Percentiles rank a stretch among this genome's conserved stretches.
These are phyloP conservation scores for Alternaria brassicae DNA, from an alignment of 2,329 filamentous ascomycete species.

Conservation along the genomic window DNA sequence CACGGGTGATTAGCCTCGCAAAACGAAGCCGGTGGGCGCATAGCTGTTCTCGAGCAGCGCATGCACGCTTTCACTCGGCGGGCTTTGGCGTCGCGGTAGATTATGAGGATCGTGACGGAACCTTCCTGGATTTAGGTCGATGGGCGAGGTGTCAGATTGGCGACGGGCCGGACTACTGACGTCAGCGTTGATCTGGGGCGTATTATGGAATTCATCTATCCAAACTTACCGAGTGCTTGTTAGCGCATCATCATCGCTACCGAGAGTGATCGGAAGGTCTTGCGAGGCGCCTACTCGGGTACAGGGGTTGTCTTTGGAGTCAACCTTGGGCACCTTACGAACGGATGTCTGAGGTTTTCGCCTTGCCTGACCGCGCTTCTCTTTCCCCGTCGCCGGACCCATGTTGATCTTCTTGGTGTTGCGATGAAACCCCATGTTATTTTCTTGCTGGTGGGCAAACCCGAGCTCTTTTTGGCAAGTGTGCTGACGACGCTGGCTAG, in stretches of 20 bases:
- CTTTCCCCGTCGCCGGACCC: background rate
- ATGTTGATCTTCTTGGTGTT: background rate
- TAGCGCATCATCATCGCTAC: constrained; percentile 13
- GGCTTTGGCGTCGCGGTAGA: background rate
- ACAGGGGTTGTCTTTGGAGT: background rate
- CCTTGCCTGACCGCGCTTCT: background rate
- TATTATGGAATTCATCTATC: background rate
- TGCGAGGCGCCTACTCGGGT: constrained; percentile 7
- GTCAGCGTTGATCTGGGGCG: background rate
- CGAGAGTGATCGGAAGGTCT: constrained; percentile 17
- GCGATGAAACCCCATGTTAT: background rate
- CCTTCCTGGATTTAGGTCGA: background rate
- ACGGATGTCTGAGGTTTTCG: background rate
- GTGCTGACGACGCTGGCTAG: background rate
- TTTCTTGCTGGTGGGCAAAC: background rate
- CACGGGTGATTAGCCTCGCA: background rate
- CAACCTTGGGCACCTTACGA: background rate
- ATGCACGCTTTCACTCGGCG: background rate
- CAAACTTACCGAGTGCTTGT: background rate
- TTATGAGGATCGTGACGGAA: background rate
- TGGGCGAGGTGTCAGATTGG: background rate
- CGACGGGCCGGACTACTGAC: background rate
- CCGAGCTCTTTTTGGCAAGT: background rate
- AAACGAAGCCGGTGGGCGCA: background rate
- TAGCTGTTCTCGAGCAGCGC: background rate